Base-by-base conservation (phyloP, 1,284 basidiomycete genomes). In the Cystobasidiaceae sp. region DNA sequence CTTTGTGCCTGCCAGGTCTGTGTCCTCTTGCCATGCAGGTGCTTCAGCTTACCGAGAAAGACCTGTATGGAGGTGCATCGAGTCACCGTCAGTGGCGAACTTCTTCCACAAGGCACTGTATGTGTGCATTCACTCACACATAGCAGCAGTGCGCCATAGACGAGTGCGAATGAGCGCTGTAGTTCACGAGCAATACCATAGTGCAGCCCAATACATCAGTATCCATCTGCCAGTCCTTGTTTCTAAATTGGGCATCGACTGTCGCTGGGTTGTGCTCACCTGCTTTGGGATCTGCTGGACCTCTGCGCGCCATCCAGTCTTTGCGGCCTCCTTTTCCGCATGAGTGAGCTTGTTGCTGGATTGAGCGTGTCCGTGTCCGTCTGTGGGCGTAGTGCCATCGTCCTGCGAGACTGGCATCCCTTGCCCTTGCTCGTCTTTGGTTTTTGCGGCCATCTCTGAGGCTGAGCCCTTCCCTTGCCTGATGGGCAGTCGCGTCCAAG, bases 221-320 rank as follows among this genome's bases (percentile, higher is more conserved):
- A n/a, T n/a, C n/a, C n/a, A n/a, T n/a, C n/a, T n/a, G n/a, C n/a
- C n/a, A n/a, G n/a, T n/a, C n/a, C n/a, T n/a, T n/a, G n/a, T n/a
- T n/a, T n/a, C n/a, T n/a, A n/a, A n/a, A n/a, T n/a, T n/a, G n/a
- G n/a, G n/a, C 13, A 9, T 17, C 15, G 45, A n/a, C 8, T 21
- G 21, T 8, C 13, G 11, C 7, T 8, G 39, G 25, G 25, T 11
- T 13, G 13, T 13, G 37, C 58, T 3, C 25, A 61, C 58, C 58
- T 61, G 61, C 52, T 55, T 64, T 27, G 61, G 61, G 15, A 64
- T 64, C 23, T 55, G 39, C n/a, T 64, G 61, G 27, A 56, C 52
- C 21, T 64, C 61, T n/a, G 61, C 17, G 11, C 61, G 21, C 61
- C 61, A 64, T 25, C 61, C 61, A 2, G 37, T 43, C 19, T 25